Base-by-base conservation (phyloP, 2,329 filamentous ascomycete genomes). In the Aspergillus fructus region DNA sequence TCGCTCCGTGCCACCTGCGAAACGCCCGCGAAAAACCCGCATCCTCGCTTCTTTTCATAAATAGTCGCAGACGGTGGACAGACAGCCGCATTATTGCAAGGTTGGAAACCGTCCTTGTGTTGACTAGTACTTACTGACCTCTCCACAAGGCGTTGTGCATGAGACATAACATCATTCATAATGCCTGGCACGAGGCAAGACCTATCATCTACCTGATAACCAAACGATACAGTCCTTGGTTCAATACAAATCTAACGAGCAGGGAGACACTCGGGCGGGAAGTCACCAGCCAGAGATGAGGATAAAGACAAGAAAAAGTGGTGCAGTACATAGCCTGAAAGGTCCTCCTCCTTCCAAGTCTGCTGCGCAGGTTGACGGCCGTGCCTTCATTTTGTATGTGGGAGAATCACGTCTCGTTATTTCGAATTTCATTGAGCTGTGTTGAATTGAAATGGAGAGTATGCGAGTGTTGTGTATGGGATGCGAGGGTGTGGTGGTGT, bases 131-230 rank as follows among this genome's bases (percentile, higher is more conserved):
- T 23, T 50, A 50, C 48, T 50, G 34, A 27, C 37, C 24, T 24
- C n/a, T 40, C 55, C 58, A 58, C 58, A 52, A 60, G 55, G 58
- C 50, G 52, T 24, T 55, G 47, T 60, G 58, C 55, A 58, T 58
- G 47, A 54, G 55, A 58, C 41, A 52, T 56, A 53, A 53, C 45
- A 39, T 48, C 42, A 13, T 49, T 59, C 58, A 54, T 48, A 50
- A 33, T 40, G 49, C 24, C 43, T 53, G 42, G 15, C 53, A 46
- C 42, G 46, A 51, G 49, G 42, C 41, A 52, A 34, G 37, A 42
- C 52, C 51, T 58, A 60, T 48, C 56, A 55, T 59, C 56, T 61
- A 61, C 56, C 59, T 47, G 27, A 52, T 23, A 56, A 48, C 21
- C 50, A 53, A 30, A 56, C 49, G 46, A 43, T 53, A 56, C 49